Evolutionary conservation across 2,329 filamentous ascomycete genomes (phyloP).

Genomic region (Neonectria sp.): DNA sequence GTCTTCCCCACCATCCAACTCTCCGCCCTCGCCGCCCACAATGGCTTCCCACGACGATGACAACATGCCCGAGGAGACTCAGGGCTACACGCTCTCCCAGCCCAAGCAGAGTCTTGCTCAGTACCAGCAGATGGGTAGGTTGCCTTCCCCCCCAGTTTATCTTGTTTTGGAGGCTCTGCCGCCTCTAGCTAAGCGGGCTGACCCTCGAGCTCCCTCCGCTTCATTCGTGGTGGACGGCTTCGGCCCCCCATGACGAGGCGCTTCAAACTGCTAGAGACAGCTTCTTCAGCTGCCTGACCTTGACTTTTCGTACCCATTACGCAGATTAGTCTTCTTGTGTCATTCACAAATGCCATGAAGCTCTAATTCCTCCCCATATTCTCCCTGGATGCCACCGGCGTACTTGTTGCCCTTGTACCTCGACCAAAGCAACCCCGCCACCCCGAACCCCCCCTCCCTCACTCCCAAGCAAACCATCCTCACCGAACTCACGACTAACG

Average conservation of each 20-base stretch:
- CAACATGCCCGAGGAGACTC: constrained; percentile 87
- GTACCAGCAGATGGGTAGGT: constrained; percentile 92
- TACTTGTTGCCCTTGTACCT: constrained; percentile 3
- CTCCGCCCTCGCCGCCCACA: constrained; percentile 50
- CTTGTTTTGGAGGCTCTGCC: constrained; percentile 31
- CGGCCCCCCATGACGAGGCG: constrained; percentile 10
- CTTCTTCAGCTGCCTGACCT: background rate
- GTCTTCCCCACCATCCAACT: constrained; percentile 8
- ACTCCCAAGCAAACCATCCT: constrained; percentile 5
- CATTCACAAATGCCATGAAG: background rate
- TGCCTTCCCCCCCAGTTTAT: constrained; percentile 3
- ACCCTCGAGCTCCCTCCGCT: constrained; percentile 15
- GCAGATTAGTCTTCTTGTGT: background rate
- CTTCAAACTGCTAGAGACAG: background rate
- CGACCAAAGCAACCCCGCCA: constrained; percentile 27
- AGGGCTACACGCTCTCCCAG: constrained; percentile 98
- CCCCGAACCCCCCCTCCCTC: constrained; percentile 4
- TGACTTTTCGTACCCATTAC: background rate
- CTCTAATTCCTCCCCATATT: constrained; percentile 7
- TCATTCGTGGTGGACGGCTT: constrained; percentile 13
- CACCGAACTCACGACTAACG: constrained; percentile 37
- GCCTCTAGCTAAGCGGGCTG: constrained; percentile 28
- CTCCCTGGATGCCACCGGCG: background rate
- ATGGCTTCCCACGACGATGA: constrained; percentile 85
- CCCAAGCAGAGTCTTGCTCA: constrained; percentile 96